Evolutionary conservation across 306 rosid genomes (phyloP), one percentile per base, ranked within the genome.

Genomic region (Abrus pulchellus): DNA sequence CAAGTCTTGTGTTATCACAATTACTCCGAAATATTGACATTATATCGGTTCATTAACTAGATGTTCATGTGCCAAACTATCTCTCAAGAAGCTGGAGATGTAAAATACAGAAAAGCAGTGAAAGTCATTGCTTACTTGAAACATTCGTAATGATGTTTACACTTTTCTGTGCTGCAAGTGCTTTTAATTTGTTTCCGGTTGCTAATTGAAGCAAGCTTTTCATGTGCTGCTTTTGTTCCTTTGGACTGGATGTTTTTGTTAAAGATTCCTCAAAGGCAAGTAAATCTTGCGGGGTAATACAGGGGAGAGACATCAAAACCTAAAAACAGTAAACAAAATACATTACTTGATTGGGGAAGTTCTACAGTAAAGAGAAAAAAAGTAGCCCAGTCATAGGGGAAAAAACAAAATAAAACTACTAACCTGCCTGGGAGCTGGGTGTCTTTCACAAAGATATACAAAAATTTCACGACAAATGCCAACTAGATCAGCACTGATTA

Each of bases 391-490:
- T 36, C 27, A 60, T 5, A 0, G 14, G 28, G 52, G 5, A 30
- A 59, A 59, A 41, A 53, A 53, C 10, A 20, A 13, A 33, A 41
- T 40, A 47, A 59, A 79, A 34, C 41, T 36, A 87, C 94, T 54
- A 74, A 96, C 99, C 99, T 96, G 93, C 75, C 97, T 87, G 36
- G 98, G 99, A 77, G 99, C 87, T 9, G 97, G 92, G 75, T 90
- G 90, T 85, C 99, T 87, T 68, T 92, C 98, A 41, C 89, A 80
- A 63, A 96, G 94, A 88, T 88, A 85, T 30, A 96, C 68, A 66
- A 90, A 96, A 78, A 96, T 96, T 81, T 96, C 99, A 20, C 98
- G 99, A 78, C 97, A 92, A 74, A 92, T 92, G 71, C 84, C 90
- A 76, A 96, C 88, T 54, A 96, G 88, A 52, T 96, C 99, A 82